Evolutionary conservation across 2,329 filamentous ascomycete species (phyloP).

Genomic region (Cladosporium sp.): DNA sequence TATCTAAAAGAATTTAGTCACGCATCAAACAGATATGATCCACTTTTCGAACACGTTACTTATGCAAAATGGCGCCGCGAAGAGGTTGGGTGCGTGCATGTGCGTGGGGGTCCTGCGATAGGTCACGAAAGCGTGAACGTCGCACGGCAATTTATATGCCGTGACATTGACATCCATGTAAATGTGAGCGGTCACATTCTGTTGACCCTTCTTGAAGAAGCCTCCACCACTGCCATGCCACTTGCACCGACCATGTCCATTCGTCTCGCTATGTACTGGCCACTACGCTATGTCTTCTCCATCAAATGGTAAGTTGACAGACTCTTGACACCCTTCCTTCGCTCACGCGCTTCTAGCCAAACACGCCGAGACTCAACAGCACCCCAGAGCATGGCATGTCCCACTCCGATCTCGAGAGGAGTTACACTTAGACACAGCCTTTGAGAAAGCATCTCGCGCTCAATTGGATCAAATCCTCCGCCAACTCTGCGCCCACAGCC

Average conservation of each 20-base stretch:
- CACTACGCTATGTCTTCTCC: neutral
- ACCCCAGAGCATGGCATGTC: neutral
- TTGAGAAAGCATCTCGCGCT: neutral
- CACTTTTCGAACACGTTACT: neutral
- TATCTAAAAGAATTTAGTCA: neutral
- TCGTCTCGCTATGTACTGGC: neutral
- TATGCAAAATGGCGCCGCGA: neutral
- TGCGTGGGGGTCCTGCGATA: neutral
- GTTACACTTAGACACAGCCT: neutral
- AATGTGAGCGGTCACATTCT: neutral
- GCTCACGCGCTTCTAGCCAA: neutral
- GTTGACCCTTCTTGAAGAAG: neutral
- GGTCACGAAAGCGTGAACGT: neutral
- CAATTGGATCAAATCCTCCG: neutral
- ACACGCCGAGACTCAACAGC: neutral
- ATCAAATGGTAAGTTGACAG: neutral
- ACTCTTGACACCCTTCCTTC: neutral
- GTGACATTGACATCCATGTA: neutral
- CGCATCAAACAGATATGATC: neutral
- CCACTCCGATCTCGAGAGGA: neutral
- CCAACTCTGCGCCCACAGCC: conserved; percentile 4
- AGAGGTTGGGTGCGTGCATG: neutral
- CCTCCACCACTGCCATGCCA: neutral
- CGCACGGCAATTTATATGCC: neutral
- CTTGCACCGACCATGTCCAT: neutral